phyloP scores from a whole-genome alignment of 345 rosid species.

The Rhizophora apiculata region DNA sequence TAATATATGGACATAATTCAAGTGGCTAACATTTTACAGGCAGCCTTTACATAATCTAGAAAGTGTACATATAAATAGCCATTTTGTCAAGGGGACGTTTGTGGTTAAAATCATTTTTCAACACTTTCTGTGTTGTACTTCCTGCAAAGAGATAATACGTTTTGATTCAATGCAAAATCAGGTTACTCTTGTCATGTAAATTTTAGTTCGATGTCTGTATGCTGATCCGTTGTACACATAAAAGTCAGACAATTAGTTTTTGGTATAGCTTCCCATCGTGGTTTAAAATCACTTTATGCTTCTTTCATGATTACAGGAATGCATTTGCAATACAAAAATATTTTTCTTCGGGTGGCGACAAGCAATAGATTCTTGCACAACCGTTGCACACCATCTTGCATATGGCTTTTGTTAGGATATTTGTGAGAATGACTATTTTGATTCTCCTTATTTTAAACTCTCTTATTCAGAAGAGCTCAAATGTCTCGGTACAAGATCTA shows the following conservation, averaged over 20 bases:
- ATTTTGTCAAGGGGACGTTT: constrained; percentile 15
- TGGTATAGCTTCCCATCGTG: background rate
- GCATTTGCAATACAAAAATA: too few relatives aligned
- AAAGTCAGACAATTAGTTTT: too few relatives aligned
- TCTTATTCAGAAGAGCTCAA: too few relatives aligned
- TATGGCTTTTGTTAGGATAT: too few relatives aligned
- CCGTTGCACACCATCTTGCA: too few relatives aligned
- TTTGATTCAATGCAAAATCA: constrained; percentile 3
- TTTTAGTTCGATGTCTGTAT: background rate
- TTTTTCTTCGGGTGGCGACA: too few relatives aligned
- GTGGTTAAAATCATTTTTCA: constrained; percentile 12
- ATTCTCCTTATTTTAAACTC: too few relatives aligned
- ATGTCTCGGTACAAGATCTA: too few relatives aligned
- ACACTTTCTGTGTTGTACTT: background rate
- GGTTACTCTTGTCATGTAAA: background rate
- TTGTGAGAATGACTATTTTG: too few relatives aligned
- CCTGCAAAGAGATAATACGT: constrained; percentile 8
- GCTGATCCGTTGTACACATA: background rate
- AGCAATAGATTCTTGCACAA: background rate
- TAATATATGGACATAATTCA: constrained; percentile 17
- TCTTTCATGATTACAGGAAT: too few relatives aligned
- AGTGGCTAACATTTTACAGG: constrained; percentile 44
- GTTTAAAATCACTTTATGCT: too few relatives aligned
- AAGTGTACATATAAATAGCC: constrained; percentile 30
- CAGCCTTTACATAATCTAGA: constrained; percentile 28